phyloP scores from a whole-genome alignment of 2,329 filamentous ascomycete genomes.

The Stenocarpella maydis region DNA sequence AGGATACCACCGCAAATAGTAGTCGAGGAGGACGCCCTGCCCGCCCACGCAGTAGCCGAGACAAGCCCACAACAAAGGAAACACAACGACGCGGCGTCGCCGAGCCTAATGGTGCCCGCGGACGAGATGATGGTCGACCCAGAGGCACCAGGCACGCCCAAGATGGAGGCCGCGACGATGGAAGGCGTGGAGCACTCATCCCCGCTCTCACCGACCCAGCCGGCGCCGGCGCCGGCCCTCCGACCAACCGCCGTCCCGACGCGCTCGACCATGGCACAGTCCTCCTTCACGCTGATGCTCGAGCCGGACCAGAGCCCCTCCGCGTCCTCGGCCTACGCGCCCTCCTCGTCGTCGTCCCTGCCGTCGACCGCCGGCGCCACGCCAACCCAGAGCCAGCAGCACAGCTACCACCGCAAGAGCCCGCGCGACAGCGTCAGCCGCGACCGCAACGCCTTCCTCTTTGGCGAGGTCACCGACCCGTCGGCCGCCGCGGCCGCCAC shows the following conservation, averaged over 20 bases:
- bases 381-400: slow-evolving; percentile 40
- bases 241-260: slow-evolving; percentile 60
- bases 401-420: slow-evolving; percentile 46
- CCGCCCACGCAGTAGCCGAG: neutral
- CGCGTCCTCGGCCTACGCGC: slow-evolving; percentile 34
- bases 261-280: slow-evolving; percentile 74
- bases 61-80: neutral
- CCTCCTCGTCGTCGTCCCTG: slow-evolving; percentile 39
- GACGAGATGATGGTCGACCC: slow-evolving; percentile 35
- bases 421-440: slow-evolving; percentile 55
- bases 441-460: slow-evolving; percentile 66
- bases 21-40: slow-evolving; percentile 35
- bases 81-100: slow-evolving; percentile 29
- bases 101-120: slow-evolving; percentile 30
- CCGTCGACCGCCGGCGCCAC: slow-evolving; percentile 6
- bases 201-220: slow-evolving; percentile 14
- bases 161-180: slow-evolving; percentile 15
- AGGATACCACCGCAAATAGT: slow-evolving; percentile 42
- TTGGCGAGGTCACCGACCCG: slow-evolving; percentile 57
- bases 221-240: slow-evolving; percentile 40
- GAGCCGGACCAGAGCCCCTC: slow-evolving; percentile 49
- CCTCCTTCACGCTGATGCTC: slow-evolving; percentile 83
- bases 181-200: slow-evolving; percentile 23
- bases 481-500: slow-evolving; percentile 45
- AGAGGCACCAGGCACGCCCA: slow-evolving; percentile 26